Conservation (phyloP, 495 filamentous ascomycete species). For the Talaromyces nanjingensis region DNA sequence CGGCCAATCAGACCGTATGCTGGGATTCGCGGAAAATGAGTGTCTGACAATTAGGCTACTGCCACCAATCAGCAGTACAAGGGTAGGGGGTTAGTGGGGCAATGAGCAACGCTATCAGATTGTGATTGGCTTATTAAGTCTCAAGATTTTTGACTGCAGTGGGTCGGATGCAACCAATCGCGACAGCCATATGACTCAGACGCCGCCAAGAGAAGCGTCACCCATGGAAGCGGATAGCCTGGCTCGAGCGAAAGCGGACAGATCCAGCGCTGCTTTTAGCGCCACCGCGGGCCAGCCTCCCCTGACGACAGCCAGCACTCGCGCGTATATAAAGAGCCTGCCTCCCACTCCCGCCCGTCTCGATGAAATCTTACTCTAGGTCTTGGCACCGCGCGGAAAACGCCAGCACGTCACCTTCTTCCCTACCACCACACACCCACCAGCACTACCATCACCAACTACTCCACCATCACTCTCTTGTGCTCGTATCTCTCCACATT, state of each 20-base stretch:
- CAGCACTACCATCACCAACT: constrained; percentile 10
- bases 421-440: constrained; percentile 20
- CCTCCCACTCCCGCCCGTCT: constrained; percentile 31
- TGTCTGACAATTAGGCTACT: not conserved
- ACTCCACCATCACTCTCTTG: not conserved
- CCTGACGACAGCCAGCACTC: constrained; percentile 25
- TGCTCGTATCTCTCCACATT: not conserved
- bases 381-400: constrained; percentile 42
- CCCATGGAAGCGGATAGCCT: constrained; percentile 25
- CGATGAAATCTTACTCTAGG: constrained; percentile 33
- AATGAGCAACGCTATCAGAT: constrained; percentile 14
- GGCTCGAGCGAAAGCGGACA: not conserved
- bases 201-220: constrained; percentile 9
- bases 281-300: constrained; percentile 35
- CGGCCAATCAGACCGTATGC: constrained; percentile 15
- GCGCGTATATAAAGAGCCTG: constrained; percentile 40
- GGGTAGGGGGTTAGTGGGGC: constrained; percentile 11
- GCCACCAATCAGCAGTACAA: not conserved
- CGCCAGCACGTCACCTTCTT: constrained; percentile 20
- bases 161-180: not conserved
- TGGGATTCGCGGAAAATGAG: not conserved
- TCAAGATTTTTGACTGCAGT: constrained; percentile 17
- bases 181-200: not conserved
- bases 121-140: not conserved
- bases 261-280: constrained; percentile 34